Conservation (phyloP, 176 grass and related monocot genomes). For the Ensete glaucum region DNA sequence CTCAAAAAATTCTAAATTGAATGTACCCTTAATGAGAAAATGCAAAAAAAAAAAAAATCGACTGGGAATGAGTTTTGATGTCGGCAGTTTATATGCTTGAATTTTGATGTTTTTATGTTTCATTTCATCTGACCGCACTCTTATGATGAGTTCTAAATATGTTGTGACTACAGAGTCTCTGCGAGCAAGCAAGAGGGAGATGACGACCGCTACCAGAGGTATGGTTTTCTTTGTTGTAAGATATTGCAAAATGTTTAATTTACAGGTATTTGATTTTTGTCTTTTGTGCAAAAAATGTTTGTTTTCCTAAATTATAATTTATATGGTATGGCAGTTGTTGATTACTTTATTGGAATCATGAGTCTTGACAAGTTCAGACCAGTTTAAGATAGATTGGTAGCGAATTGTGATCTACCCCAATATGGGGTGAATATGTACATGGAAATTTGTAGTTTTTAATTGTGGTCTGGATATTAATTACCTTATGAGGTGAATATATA, state of each 20-base stretch:
- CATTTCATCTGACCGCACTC: not conserved
- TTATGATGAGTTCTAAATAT: not conserved
- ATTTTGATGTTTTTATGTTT: not conserved
- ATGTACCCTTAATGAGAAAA: not conserved
- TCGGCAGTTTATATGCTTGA: not conserved
- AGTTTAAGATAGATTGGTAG: not conserved
- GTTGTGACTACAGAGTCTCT: constrained; percentile 57
- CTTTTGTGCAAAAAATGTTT: not conserved
- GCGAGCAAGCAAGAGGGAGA: constrained; percentile 80
- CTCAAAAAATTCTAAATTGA: not conserved
- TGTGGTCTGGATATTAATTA: no score
- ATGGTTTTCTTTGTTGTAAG: constrained; percentile 1
- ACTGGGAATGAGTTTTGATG: not conserved
- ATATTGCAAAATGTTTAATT: not conserved
- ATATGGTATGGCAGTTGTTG: no score
- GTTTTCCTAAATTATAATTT: not conserved
- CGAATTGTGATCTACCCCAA: not conserved
- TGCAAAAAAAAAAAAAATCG: not conserved
- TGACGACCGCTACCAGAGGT: constrained; percentile 80
- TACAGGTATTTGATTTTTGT: not conserved
- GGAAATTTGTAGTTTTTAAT: not conserved
- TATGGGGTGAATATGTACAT: not conserved
- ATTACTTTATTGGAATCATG: no score
- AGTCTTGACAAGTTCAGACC: not conserved
- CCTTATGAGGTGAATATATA: not conserved